Evolutionary conservation across 2,329 filamentous ascomycete species (phyloP).

Genomic region (Verticillium zaregamsianum): DNA sequence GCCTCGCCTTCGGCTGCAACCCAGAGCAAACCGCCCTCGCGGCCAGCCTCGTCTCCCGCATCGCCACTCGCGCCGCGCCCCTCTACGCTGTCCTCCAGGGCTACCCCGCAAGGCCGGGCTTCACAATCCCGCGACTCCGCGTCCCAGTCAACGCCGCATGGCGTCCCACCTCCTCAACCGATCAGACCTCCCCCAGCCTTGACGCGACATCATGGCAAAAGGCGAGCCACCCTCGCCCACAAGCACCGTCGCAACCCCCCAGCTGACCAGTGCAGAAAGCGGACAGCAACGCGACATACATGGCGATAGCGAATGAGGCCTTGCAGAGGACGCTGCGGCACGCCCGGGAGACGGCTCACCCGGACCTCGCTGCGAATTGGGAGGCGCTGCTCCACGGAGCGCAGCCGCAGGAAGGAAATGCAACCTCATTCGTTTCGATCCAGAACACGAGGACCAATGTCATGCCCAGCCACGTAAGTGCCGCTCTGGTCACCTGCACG

Average conservation of each 20-base stretch:
- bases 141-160: background rate
- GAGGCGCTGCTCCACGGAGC: background rate
- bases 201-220: background rate
- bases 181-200: background rate
- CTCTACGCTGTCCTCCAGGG: background rate
- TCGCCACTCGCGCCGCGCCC: conserved; percentile 1
- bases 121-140: background rate
- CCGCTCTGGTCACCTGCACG: background rate
- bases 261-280: background rate
- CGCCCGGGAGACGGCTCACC: background rate
- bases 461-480: background rate
- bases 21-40: conserved; percentile 7
- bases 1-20: conserved; percentile 15
- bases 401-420: background rate
- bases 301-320: background rate
- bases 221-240: background rate
- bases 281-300: background rate
- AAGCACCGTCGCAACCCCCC: too few species aligned
- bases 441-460: background rate
- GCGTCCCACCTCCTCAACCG: background rate
- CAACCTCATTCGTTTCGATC: background rate
- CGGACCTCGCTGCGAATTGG: background rate
- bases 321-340: background rate
- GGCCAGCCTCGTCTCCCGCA: conserved; percentile 4
- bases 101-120: background rate